Conservation (phyloP, 805 yeast genomes). For the Isabelozyma pseudorhagii region DNA sequence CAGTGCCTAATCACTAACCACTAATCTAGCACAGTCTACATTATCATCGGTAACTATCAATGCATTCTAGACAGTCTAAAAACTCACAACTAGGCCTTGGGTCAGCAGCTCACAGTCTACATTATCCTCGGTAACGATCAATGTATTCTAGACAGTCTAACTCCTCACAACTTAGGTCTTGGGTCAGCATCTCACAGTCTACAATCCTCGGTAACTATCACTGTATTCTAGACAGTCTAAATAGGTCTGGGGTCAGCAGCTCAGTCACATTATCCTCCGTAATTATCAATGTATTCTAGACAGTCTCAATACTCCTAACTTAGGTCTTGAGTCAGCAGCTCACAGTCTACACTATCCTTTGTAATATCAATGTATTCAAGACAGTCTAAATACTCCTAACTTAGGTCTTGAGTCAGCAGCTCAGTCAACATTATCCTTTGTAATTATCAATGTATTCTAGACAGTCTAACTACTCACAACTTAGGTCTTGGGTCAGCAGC, state of each 20-base stretch:
- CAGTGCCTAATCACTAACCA: no score
- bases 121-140: no score
- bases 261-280: constrained; percentile 18
- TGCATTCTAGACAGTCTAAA: not conserved
- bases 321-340: constrained; percentile 35
- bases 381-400: constrained; percentile 15
- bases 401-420: constrained; percentile 36
- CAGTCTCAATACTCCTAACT: constrained; percentile 18
- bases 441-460: no score
- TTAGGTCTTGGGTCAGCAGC: constrained; percentile 35
- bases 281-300: no score
- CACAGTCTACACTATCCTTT: no score
- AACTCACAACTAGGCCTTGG: constrained; percentile 31
- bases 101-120: constrained; percentile 40
- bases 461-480: constrained; percentile 15
- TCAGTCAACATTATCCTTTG: no score
- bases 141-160: not conserved
- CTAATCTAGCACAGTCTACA: no score
- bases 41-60: no score
- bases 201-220: no score
- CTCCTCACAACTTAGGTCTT: constrained; percentile 28
- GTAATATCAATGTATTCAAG: no score
- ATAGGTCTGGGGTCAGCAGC: constrained; percentile 35
- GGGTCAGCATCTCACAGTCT: constrained; percentile 41
- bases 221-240: not conserved